Evolutionary conservation across 148 eudicot species (phyloP).

Genomic region (Camellia lanceoleosa): DNA sequence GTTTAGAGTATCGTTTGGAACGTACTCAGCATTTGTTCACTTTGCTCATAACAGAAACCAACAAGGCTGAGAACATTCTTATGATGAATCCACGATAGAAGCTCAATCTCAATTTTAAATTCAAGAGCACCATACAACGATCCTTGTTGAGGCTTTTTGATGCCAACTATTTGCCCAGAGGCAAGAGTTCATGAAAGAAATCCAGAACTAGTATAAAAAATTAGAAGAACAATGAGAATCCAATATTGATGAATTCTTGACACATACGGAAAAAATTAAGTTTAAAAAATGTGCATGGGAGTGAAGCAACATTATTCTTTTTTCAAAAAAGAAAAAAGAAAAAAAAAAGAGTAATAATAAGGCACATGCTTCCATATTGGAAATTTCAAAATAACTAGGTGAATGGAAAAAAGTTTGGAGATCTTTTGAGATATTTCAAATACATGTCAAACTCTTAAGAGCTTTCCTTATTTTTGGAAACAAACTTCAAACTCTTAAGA

Average conservation of each 20-base stretch:
- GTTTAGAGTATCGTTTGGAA: slow-evolving; percentile 42
- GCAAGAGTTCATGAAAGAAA: slow-evolving; percentile 22
- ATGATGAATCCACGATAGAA: slow-evolving; percentile 52
- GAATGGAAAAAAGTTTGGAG: background rate
- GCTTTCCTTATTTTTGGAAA: background rate
- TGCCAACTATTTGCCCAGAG: slow-evolving; percentile 40
- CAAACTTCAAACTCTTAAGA: background rate
- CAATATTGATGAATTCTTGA: background rate
- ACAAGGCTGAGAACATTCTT: slow-evolving; percentile 53
- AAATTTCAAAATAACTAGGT: background rate
- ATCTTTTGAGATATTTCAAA: background rate
- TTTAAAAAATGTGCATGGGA: background rate
- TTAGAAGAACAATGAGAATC: background rate
- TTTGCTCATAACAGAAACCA: slow-evolving; percentile 55
- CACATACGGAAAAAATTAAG: background rate
- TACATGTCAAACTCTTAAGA: background rate
- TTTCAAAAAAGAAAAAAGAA: too few relatives aligned
- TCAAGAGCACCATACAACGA: slow-evolving; percentile 50
- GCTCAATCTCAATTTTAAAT: slow-evolving; percentile 55
- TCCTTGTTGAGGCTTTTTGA: slow-evolving; percentile 54
- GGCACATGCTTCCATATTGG: background rate
- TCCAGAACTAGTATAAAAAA: background rate
- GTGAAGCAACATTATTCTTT: background rate
- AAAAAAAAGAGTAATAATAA: background rate
- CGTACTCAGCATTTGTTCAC: slow-evolving; percentile 56